These are phyloP conservation scores for Biscutella laevigata DNA, from an alignment of 441 rosid genomes.

Conservation along the genomic window DNA sequence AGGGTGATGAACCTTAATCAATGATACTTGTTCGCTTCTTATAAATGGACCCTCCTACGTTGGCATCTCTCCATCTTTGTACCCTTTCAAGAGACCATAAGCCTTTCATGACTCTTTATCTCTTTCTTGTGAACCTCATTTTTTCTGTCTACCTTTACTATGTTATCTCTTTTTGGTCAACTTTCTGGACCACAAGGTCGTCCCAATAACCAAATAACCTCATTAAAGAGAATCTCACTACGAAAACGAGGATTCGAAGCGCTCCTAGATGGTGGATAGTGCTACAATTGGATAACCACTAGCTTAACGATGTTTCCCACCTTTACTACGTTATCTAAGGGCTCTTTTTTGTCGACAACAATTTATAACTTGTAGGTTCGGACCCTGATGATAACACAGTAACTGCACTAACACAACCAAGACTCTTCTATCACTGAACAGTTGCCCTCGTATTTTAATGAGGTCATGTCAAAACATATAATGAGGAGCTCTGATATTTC, in stretches of 20 bases:
- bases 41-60: constrained; percentile 24
- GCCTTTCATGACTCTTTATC: constrained; percentile 22
- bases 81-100: constrained; percentile 18
- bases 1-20: constrained; percentile 28
- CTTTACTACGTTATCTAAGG: no score
- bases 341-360: no score
- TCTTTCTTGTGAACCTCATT: constrained; percentile 21
- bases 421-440: constrained; percentile 24
- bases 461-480: constrained; percentile 46
- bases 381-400: no score
- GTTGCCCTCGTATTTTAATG: constrained; percentile 21
- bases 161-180: no score
- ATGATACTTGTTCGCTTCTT: constrained; percentile 5
- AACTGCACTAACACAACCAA: no score
- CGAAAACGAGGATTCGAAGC: no score
- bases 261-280: no score
- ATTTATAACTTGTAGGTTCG: no score
- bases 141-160: neutral
- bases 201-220: constrained; percentile 15
- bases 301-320: no score
- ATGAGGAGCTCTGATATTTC: constrained; percentile 24
- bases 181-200: no score
- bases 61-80: constrained; percentile 25
- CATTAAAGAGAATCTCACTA: no score
- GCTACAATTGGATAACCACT: no score